Evolutionary conservation across 768 basidiomycete species (phyloP).

Genomic region (Russula earlei): DNA sequence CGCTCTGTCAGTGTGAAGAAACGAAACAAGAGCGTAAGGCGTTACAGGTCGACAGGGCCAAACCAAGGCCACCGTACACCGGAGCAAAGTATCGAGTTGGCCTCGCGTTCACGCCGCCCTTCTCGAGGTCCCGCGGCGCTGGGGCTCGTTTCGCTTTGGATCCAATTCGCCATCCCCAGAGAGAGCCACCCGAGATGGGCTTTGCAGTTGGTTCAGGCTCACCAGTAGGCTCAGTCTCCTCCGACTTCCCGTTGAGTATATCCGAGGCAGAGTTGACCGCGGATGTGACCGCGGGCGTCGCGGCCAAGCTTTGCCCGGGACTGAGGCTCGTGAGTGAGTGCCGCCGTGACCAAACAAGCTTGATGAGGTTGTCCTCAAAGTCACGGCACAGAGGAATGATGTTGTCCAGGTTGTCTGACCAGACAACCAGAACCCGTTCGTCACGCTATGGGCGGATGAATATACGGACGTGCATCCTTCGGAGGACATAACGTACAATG

Average conservation of each 20-base stretch:
- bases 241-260: slow-evolving; percentile 43
- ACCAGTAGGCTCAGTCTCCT: neutral
- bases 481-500: slow-evolving; percentile 41
- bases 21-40: neutral
- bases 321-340: slow-evolving; percentile 14
- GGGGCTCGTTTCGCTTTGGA: slow-evolving; percentile 25
- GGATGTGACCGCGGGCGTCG: slow-evolving; percentile 28
- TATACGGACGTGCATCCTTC: neutral
- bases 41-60: slow-evolving; percentile 57
- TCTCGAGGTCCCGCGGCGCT: slow-evolving; percentile 39
- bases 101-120: slow-evolving; percentile 29
- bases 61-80: slow-evolving; percentile 60
- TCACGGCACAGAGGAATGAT: slow-evolving; percentile 68
- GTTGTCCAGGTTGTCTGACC: slow-evolving; percentile 75
- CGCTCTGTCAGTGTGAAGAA: neutral
- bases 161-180: slow-evolving; percentile 23
- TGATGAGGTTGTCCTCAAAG: slow-evolving; percentile 71
- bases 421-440: slow-evolving; percentile 73
- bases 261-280: slow-evolving; percentile 44
- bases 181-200: slow-evolving; percentile 16
- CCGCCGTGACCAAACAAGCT: slow-evolving; percentile 58
- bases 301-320: slow-evolving; percentile 29
- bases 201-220: slow-evolving; percentile 2
- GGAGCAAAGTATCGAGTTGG: slow-evolving; percentile 57
- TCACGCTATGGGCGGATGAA: slow-evolving; percentile 45